Evolutionary conservation across 2,329 filamentous ascomycete species (phyloP), one percentile per base, ranked within the genome.

Genomic region (Xylariomycetidae sp.): DNA sequence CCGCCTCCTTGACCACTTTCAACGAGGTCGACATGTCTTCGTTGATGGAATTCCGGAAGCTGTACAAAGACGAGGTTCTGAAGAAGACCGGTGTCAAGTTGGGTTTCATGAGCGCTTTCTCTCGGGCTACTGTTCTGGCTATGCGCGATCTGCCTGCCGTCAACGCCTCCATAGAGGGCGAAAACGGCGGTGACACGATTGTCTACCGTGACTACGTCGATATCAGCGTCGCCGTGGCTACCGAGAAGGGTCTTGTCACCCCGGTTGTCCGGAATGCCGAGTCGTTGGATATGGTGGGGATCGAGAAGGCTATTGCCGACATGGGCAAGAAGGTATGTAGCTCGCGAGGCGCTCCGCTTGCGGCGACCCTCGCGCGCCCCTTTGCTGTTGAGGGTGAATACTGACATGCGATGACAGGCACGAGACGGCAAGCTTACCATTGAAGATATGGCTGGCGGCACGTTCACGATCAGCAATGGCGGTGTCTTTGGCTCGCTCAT

Each of bases 11-110:
- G 33, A 97, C 92, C 30, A 98, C 92, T 16, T 98, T 98, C 76
- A 96, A 98, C 64, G 90, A 97, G 66, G 92, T 98, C 41, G 92
- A 98, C 63, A 98, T 98, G 92, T 94, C 90, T 19, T 87, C 85
- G 15, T 72, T 98, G 31, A 95, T 97, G 84, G 88, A 96, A 44
- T 90, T 98, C 71, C 85, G 92, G 51, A 96, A 94, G 64, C 72
- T 88, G 29, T 97, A 97, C 77, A 97, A 97, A 72, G 90, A 97
- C 40, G 89, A 95, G 39, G 71, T 96, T 15, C 71, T 97, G 37
- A 95, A 97, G 76, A 94, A 90, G 72, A 92, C 87, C 8, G 90
- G 89, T 27, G 85, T 97, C 38, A 98, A 97, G 72, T 82, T 98
- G 34, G 92, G 92, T n/a, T 98, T 97, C 72, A 97, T 98, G 90